Percentiles rank a stretch among this genome's conserved stretches.
phyloP scores from a whole-genome alignment of 805 yeast species.

The Candida sphagnicola region DNA sequence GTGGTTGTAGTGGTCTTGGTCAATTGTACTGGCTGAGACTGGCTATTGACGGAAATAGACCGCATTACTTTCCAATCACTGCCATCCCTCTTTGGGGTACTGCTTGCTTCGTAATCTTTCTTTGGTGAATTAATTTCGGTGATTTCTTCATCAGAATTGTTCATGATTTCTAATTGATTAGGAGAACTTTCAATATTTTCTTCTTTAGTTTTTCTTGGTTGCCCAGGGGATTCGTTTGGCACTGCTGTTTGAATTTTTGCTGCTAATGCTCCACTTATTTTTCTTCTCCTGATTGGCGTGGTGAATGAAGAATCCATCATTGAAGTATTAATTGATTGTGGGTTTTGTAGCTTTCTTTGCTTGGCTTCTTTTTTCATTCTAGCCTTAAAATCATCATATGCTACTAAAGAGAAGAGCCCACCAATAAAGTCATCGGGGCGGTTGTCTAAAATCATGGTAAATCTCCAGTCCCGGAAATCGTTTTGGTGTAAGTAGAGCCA shows the following conservation, averaged over 20 bases:
- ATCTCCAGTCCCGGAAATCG: slow-evolving; percentile 95
- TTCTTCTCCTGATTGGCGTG: slow-evolving; percentile 69
- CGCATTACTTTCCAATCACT: slow-evolving; percentile 38
- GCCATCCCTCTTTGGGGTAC: slow-evolving; percentile 21
- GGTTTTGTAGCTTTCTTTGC: slow-evolving; percentile 29
- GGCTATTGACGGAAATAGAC: slow-evolving; percentile 28
- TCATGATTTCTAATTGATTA: slow-evolving; percentile 23
- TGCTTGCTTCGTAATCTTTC: slow-evolving; percentile 18
- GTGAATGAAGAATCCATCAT: slow-evolving; percentile 48
- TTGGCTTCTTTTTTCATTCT: slow-evolving; percentile 46
- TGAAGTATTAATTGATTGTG: slow-evolving; percentile 27
- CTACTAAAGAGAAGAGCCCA: slow-evolving; percentile 59
- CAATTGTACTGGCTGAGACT: slow-evolving; percentile 29
- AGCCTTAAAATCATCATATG: slow-evolving; percentile 57
- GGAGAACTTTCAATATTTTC: slow-evolving; percentile 18
- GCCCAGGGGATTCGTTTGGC: slow-evolving; percentile 94
- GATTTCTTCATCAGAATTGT: slow-evolving; percentile 44
- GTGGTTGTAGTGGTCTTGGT: slow-evolving; percentile 45
- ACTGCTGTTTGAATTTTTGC: slow-evolving; percentile 72
- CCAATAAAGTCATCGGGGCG: slow-evolving; percentile 64
- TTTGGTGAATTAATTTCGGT: slow-evolving; percentile 11
- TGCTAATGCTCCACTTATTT: slow-evolving; percentile 64
- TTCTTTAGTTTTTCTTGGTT: slow-evolving; percentile 72
- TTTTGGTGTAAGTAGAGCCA: slow-evolving; percentile 96
- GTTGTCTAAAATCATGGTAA: slow-evolving; percentile 77